phyloP scores from a whole-genome alignment of 495 filamentous ascomycete genomes.

The Podospora pseudoanserina region DNA sequence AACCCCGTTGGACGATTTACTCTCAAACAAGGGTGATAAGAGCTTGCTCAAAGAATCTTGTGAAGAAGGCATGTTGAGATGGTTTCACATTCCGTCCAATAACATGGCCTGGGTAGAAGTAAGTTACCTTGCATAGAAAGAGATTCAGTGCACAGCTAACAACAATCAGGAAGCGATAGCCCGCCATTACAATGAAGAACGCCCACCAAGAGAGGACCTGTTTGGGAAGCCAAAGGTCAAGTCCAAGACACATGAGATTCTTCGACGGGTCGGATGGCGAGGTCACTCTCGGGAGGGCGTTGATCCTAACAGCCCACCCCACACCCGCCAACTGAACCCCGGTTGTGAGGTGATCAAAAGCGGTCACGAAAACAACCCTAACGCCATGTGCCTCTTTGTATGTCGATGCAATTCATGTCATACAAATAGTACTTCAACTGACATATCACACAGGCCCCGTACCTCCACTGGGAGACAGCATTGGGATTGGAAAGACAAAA shows the following conservation, averaged over 20 bases:
- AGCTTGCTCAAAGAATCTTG: constrained; percentile 12
- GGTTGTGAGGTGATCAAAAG: constrained; percentile 15
- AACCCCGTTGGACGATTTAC: constrained; percentile 14
- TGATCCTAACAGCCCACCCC: constrained; percentile 13
- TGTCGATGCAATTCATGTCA: not conserved
- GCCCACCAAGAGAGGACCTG: constrained; percentile 14
- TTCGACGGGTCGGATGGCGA: constrained; percentile 17
- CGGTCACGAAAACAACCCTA: not conserved
- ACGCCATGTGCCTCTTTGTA: constrained; percentile 16
- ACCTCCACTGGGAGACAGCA: constrained; percentile 20
- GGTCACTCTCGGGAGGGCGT: constrained; percentile 14
- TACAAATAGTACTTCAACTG: not conserved
- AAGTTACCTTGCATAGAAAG: not conserved
- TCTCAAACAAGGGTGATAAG: constrained; percentile 12
- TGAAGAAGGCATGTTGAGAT: constrained; percentile 17
- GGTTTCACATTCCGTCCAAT: constrained; percentile 19
- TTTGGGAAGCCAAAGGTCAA: constrained; percentile 14
- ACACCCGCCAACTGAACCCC: constrained; percentile 13
- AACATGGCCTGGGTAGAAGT: constrained; percentile 17
- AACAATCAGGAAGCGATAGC: constrained; percentile 14
- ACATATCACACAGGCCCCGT: constrained; percentile 8
- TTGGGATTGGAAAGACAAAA: constrained; percentile 12
- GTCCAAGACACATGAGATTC: constrained; percentile 18
- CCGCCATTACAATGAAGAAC: constrained; percentile 18
- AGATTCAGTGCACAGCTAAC: not conserved